phyloP scores from a whole-genome alignment of 805 yeast species.

The Saccharomyces paradoxus region DNA sequence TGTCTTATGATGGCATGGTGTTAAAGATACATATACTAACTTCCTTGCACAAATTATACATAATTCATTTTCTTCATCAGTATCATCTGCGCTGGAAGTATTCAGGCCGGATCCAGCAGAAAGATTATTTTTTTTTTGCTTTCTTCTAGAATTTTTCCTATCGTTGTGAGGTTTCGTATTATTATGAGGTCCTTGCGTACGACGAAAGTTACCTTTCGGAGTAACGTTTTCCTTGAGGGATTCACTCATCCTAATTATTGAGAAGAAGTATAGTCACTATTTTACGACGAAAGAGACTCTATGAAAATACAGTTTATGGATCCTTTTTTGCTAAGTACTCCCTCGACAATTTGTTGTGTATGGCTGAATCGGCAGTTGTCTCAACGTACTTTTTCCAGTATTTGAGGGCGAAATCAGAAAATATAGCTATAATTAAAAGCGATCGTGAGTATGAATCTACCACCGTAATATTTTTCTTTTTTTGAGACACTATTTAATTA shows the following conservation, averaged over 20 bases:
- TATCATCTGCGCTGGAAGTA: constrained; percentile 13
- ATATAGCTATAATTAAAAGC: not conserved
- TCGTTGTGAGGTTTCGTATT: not conserved
- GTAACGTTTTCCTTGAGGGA: not conserved
- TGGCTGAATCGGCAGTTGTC: not conserved
- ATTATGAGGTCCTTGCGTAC: constrained; percentile 18
- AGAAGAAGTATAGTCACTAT: not conserved
- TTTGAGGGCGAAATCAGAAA: not conserved
- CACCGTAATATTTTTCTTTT: not conserved
- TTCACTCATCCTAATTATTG: not conserved
- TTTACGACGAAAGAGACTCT: not conserved
- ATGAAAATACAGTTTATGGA: not conserved
- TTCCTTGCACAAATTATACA: constrained; percentile 84
- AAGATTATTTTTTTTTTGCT: not conserved
- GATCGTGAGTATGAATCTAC: not conserved
- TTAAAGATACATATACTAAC: constrained; percentile 53
- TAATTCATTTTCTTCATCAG: constrained; percentile 34
- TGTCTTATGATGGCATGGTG: constrained; percentile 78
- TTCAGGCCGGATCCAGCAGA: not conserved
- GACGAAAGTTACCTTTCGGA: constrained; percentile 9
- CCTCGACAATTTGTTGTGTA: not conserved
- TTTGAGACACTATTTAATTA: not conserved
- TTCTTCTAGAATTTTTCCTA: constrained; percentile 2
- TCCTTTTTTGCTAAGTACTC: not conserved
- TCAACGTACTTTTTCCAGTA: not conserved